Evolutionary conservation across 306 rosid species (phyloP), one percentile per base, ranked within the genome.

Genomic region (Senna tora): DNA sequence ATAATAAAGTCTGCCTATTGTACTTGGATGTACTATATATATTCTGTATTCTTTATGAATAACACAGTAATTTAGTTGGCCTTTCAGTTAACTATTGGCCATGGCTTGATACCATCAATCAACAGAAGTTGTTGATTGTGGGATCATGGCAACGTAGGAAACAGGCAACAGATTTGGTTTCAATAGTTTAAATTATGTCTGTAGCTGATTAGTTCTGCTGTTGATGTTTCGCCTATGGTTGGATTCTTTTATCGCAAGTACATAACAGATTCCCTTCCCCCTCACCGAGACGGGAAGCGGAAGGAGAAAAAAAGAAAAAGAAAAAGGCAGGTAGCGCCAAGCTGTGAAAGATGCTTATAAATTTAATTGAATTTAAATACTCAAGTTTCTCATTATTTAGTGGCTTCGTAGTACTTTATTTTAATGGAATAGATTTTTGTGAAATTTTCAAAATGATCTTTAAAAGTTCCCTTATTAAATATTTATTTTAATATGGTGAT

Each of bases 71-170:
- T 81, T 61, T 79, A 55, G 69, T 77, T 47, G 4, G 13, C 42
- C 39, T 3, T 33, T 62, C 58, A 65, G 70, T 75, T 54, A 33
- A 71, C 39, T 50, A 71, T 34, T 82, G 66, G 75, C 20, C 55
- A 11, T 50, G 11, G 22, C 55, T 70, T 59, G 69, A 69, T 82
- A 28, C 71, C 74, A 42, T 20, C 67, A 49, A 43, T 73, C 85
- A 77, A 77, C 77, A 22, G 15, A 63, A 81, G 49, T 6, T 16
- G 82, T 62, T 81, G 79, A 63, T 77, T 47, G 77, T 50, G 63
- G 77, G 32, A 53, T 53, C 58, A 20, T 15, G 33, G 58, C 30
- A 53, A 21, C 58, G 7, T 51, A 51, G 28, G 56, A 19, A 6
- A 51, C 28, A 51, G 19, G 22, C 17, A 16, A 50, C 9, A 20